Evolutionary conservation across 495 filamentous ascomycete species (phyloP).

Genomic region (Achaetomiella virescens): DNA sequence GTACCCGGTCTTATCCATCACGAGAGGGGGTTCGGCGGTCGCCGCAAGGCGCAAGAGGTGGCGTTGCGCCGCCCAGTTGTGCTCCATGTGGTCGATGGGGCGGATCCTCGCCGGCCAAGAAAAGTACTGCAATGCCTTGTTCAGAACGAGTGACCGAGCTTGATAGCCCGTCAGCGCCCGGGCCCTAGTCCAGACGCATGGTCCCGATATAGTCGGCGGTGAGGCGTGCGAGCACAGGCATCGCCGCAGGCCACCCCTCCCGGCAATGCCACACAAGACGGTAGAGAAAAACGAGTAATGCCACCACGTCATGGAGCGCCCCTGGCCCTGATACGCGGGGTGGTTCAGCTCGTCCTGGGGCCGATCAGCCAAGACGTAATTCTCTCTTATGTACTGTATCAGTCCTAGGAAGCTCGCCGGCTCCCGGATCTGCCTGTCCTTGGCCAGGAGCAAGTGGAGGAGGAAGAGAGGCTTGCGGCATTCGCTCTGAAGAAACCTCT

Average conservation of each 20-base stretch:
- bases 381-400: constrained; percentile 27
- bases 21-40: constrained; percentile 28
- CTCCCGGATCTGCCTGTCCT: constrained; percentile 26
- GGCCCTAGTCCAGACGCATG: constrained; percentile 13
- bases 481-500: constrained; percentile 30
- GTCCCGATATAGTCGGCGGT: constrained; percentile 29
- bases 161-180: constrained; percentile 11
- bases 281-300: constrained; percentile 30
- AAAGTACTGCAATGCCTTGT: constrained; percentile 31
- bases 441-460: constrained; percentile 28
- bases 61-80: constrained; percentile 44
- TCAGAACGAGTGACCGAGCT: constrained; percentile 29
- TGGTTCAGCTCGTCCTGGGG: constrained; percentile 9
- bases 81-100: constrained; percentile 29
- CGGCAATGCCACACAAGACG: constrained; percentile 30
- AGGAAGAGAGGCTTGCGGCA: constrained; percentile 37
- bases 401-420: constrained; percentile 24
- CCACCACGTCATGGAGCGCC: constrained; percentile 21
- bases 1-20: constrained; percentile 33
- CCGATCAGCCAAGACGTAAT: constrained; percentile 23
- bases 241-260: constrained; percentile 29
- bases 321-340: background rate
- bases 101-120: constrained; percentile 19
- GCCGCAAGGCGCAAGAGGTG: constrained; percentile 34
- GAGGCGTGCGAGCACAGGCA: constrained; percentile 31